Evolutionary conservation across 2,329 filamentous ascomycete genomes (phyloP), one percentile per base, ranked within the genome.

Genomic region (Ceratocystis colombiana): DNA sequence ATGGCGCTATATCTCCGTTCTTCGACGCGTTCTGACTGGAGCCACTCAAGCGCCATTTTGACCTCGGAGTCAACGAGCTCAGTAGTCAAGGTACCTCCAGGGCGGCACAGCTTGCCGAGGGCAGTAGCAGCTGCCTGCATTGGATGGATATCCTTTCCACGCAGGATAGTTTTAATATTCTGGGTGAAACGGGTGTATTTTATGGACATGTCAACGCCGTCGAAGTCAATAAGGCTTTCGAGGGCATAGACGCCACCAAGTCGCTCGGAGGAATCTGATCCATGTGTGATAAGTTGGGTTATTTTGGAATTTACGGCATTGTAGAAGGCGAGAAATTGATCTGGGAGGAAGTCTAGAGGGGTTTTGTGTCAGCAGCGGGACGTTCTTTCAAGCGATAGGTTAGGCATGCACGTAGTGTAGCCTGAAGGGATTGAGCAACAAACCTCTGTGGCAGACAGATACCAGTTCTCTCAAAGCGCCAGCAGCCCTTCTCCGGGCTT

Each of bases 11-110:
- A 96, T 71, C 94, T 85, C 71, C 93, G 84, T 73, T 93, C 93
- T 77, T 99, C 94, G 71, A 96, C 87, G 70, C 93, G 85, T 74
- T 97, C 95, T 62, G 92, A 92, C 74, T 97, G 93, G 67, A 99
- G 84, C 89, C 92, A 97, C 77, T 99, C 94, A 65, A 99, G 81
- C 1, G 95, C 92, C 20, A 91, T 94, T 75, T 96, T 95, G 69
- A 97, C 92, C 76, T 99, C 93, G 65, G 91, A 93, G 73, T 99
- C 94, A 67, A 99, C 94, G 65, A 99, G 80, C 75, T 97, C 93
- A 6, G 93, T 95, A 57, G 96, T 96, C 69, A 97, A 81, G 41
- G 94, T 92, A 68, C 94, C 94, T 69, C 94, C 94, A 0, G 94
- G 94, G 70, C 90, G 87, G 69, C 93, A 96, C 68, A 99, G 82